These are phyloP conservation scores for Parasarocladium wereldwijsianum DNA, from an alignment of 2,329 filamentous ascomycete genomes.

Conservation along the genomic window DNA sequence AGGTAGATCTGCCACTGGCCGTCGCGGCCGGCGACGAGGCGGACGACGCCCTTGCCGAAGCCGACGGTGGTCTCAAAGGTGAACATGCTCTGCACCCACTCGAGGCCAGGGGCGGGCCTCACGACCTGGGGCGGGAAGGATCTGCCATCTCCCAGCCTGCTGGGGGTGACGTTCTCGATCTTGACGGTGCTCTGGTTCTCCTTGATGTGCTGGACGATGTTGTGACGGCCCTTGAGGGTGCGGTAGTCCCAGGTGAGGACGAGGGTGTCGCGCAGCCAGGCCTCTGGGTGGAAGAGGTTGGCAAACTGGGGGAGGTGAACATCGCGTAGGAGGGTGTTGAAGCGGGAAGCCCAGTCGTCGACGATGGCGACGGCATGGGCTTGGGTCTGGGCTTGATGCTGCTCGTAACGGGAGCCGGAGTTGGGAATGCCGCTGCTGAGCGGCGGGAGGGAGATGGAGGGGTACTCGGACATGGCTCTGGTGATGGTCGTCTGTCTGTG, in stretches of 20 bases:
- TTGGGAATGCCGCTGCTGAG: slow-evolving; percentile 1
- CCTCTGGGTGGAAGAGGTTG: slow-evolving; percentile 11
- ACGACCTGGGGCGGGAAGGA: slow-evolving; percentile 3
- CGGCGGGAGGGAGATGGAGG: slow-evolving; percentile 2
- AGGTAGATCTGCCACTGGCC: slow-evolving; percentile 12
- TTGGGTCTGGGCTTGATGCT: background rate
- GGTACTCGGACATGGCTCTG: slow-evolving; percentile 1
- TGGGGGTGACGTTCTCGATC: slow-evolving; percentile 2
- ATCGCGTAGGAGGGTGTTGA: slow-evolving; percentile 1
- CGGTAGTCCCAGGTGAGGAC: slow-evolving; percentile 15
- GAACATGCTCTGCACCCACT: slow-evolving; percentile 5
- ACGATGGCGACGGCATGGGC: slow-evolving; percentile 1
- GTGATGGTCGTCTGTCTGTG: too few relatives aligned
- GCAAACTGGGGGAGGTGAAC: slow-evolving; percentile 4
- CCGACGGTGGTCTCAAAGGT: slow-evolving; percentile 8
- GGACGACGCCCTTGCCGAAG: slow-evolving; percentile 10
- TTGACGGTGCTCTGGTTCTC: background rate
- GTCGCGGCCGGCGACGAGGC: slow-evolving; percentile 7
- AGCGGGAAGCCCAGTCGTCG: slow-evolving; percentile 1
- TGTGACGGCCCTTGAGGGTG: slow-evolving; percentile 10
- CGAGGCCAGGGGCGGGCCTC: slow-evolving; percentile 4
- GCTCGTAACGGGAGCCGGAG: background rate
- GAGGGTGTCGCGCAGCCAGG: slow-evolving; percentile 15
- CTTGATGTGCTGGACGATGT: slow-evolving; percentile 7
- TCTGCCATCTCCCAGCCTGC: slow-evolving; percentile 1